Evolutionary conservation across 192 early-diverging fungal genomes (phyloP).

Genomic region (Coemansia sp.): DNA sequence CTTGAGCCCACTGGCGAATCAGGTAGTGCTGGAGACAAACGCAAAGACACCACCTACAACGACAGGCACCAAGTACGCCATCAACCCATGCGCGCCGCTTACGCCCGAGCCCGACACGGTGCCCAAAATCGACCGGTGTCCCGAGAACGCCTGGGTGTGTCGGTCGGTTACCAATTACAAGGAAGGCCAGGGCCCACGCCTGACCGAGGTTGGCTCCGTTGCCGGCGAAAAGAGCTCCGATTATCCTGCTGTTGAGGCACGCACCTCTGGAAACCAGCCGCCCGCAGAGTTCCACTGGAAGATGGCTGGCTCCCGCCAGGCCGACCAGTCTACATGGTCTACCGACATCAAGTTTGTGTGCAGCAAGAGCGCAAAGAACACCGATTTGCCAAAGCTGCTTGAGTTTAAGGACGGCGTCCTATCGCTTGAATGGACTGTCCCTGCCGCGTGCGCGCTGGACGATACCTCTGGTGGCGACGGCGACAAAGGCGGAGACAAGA

Average conservation of each 20-base stretch:
- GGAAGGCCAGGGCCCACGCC: slow-evolving; percentile 25
- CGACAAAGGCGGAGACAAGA: slow-evolving; percentile 15
- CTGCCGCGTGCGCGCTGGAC: slow-evolving; percentile 46
- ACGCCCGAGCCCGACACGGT: slow-evolving; percentile 26
- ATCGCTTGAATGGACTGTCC: slow-evolving; percentile 50
- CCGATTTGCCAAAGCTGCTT: slow-evolving; percentile 28
- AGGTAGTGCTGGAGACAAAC: slow-evolving; percentile 34
- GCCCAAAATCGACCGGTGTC: slow-evolving; percentile 47
- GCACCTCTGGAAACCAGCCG: slow-evolving; percentile 21
- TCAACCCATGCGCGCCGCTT: slow-evolving; percentile 52
- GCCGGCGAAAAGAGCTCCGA: slow-evolving; percentile 24
- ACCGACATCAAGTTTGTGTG: slow-evolving; percentile 51
- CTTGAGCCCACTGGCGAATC: slow-evolving; percentile 31
- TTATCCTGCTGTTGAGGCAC: slow-evolving; percentile 33
- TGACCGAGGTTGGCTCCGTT: slow-evolving; percentile 39
- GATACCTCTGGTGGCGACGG: slow-evolving; percentile 14
- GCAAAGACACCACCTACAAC: slow-evolving; percentile 47
- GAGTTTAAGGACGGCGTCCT: slow-evolving; percentile 32
- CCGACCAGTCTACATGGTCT: slow-evolving; percentile 31
- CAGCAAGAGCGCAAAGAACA: slow-evolving; percentile 33
- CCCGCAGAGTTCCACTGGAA: slow-evolving; percentile 49
- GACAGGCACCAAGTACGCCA: slow-evolving; percentile 31
- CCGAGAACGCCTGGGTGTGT: slow-evolving; percentile 42
- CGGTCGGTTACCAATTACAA: slow-evolving; percentile 50
- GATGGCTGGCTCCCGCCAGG: slow-evolving; percentile 28